Conservation (phyloP, 2,329 filamentous ascomycete genomes). For the Clathrospora elynae region DNA sequence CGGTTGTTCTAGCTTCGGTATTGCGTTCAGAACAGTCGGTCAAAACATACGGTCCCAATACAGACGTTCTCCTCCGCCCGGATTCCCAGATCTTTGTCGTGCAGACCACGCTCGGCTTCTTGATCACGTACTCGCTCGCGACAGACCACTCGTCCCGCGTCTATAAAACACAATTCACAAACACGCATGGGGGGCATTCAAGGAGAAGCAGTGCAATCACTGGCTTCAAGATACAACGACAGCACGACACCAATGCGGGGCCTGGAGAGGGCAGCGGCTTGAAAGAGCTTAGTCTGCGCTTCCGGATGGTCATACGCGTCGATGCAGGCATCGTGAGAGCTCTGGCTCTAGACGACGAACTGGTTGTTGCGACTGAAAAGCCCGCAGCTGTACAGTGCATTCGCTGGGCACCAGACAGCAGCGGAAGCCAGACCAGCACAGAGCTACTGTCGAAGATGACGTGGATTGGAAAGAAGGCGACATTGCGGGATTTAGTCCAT, state of each 20-base stretch:
- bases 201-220: conserved; percentile 56
- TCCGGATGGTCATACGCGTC: conserved; percentile 97
- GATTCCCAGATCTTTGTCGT: conserved; percentile 92
- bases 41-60: conserved; percentile 81
- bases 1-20: conserved; percentile 83
- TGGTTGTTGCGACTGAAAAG: conserved; percentile 88
- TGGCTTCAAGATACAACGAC: conserved; percentile 47
- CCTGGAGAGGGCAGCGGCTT: conserved; percentile 83
- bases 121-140: conserved; percentile 93
- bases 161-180: conserved; percentile 80
- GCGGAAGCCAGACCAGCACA: conserved; percentile 83
- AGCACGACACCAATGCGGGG: conserved; percentile 56
- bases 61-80: conserved; percentile 81
- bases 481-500: conserved; percentile 83
- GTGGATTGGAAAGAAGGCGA: conserved; percentile 79
- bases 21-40: conserved; percentile 81
- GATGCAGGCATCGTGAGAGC: conserved; percentile 91
- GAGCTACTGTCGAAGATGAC: conserved; percentile 86
- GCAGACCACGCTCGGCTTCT: conserved; percentile 80
- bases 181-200: conserved; percentile 50
- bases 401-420: conserved; percentile 84
- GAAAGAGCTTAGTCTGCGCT: conserved; percentile 85
- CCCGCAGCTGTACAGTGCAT: conserved; percentile 97
- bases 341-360: conserved; percentile 86
- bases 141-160: conserved; percentile 81